Evolutionary conservation across 2,329 filamentous ascomycete genomes (phyloP).

Genomic region (Exophiala calicioides): DNA sequence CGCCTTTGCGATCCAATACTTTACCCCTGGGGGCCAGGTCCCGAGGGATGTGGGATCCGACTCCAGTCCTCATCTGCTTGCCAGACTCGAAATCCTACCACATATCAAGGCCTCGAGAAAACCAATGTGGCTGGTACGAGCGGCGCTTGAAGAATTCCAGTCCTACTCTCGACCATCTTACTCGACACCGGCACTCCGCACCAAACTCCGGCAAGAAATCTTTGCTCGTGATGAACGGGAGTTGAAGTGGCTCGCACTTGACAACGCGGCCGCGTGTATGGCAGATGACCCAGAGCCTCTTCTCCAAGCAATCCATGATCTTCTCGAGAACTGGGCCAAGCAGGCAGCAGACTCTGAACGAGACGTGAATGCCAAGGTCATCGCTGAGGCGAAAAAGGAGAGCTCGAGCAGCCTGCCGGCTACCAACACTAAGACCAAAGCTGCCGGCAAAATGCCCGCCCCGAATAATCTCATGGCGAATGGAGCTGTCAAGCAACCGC

Average conservation of each 20-base stretch:
- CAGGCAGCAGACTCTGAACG: constrained; percentile 11
- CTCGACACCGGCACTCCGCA: constrained; percentile 19
- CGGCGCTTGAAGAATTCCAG: constrained; percentile 29
- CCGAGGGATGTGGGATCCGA: constrained; percentile 15
- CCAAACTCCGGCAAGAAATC: constrained; percentile 26
- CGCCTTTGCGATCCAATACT: constrained; percentile 28
- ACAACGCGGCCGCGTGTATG: constrained; percentile 26
- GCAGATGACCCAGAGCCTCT: constrained; percentile 24
- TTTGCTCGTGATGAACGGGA: constrained; percentile 18
- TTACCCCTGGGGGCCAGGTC: constrained; percentile 12
- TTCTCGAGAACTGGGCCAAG: constrained; percentile 24
- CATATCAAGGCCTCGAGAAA: constrained; percentile 17
- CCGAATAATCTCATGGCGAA: background rate
- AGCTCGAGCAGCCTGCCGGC: background rate
- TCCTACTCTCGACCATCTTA: constrained; percentile 29
- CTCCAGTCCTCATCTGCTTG: constrained; percentile 24
- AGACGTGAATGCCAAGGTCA: background rate
- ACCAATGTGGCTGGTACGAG: constrained; percentile 27
- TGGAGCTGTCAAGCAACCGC: constrained; percentile 9
- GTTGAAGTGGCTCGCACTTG: constrained; percentile 26
- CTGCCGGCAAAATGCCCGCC: constrained; percentile 2
- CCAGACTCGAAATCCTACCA: constrained; percentile 29
- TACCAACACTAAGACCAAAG: constrained; percentile 1
- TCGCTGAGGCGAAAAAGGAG: constrained; percentile 5
- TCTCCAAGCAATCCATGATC: constrained; percentile 26